phyloP scores from a whole-genome alignment of 306 rosid genomes.

The Rubus idaeus region DNA sequence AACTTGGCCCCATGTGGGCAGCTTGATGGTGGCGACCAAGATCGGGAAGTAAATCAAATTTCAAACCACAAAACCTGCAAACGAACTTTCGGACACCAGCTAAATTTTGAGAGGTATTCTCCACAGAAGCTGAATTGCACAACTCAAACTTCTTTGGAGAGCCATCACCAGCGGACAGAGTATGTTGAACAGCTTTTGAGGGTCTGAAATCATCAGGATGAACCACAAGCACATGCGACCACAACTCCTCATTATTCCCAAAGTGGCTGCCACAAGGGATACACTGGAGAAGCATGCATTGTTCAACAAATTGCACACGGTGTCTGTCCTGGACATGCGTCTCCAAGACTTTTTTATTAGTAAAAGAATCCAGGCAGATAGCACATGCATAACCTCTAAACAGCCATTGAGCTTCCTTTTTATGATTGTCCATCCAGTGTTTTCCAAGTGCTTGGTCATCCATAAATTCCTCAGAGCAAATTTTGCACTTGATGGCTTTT shows the following conservation, averaged over 20 bases:
- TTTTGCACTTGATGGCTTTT: constrained; percentile 67
- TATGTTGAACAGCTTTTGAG: constrained; percentile 52
- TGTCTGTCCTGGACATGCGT: constrained; percentile 99
- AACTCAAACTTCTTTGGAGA: constrained; percentile 56
- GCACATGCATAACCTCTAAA: constrained; percentile 98
- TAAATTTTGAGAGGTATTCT: constrained; percentile 51
- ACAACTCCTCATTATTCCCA: constrained; percentile 78
- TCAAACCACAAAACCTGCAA: constrained; percentile 96
- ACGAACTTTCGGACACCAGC: constrained; percentile 61
- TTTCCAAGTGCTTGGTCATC: constrained; percentile 75
- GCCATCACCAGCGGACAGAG: constrained; percentile 48
- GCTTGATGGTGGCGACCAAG: constrained; percentile 99
- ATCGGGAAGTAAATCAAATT: constrained; percentile 96
- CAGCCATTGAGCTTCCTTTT: constrained; percentile 98
- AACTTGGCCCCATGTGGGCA: constrained; percentile 90
- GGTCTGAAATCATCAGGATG: constrained; percentile 70
- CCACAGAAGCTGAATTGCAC: constrained; percentile 48
- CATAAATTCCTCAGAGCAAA: constrained; percentile 64
- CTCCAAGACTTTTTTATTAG: constrained; percentile 81
- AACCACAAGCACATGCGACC: constrained; percentile 81
- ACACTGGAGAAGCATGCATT: constrained; percentile 96
- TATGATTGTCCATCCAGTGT: constrained; percentile 95
- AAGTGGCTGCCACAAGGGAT: constrained; percentile 95
- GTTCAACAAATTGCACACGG: constrained; percentile 88
- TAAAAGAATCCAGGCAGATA: constrained; percentile 92